Evolutionary conservation across 257 asterid genomes (phyloP), one percentile per base, ranked within the genome.

Genomic region (Anisodus acutangulus): DNA sequence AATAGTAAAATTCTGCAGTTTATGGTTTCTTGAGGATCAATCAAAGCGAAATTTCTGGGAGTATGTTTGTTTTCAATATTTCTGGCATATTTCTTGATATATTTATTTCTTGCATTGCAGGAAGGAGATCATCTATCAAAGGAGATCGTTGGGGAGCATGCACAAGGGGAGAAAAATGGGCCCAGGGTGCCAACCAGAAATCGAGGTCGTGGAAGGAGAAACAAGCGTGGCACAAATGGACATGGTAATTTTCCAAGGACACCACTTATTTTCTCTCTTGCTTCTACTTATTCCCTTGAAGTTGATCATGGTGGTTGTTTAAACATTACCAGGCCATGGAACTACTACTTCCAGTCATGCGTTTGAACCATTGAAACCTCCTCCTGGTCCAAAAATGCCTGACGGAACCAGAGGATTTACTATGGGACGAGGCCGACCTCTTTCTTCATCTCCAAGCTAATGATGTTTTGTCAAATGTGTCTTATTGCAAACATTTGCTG

Each of bases 351-450:
- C 90, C 8, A 63, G 82, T 83, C 98, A 91, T 85, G 88, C 72
- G 19, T 41, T 84, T 57, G 99, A 97, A 82, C 91, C 92, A 51
- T 89, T 97, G 35, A 97, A 95, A 88, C 98, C 97, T 1, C 98
- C 98, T 55, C 98, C 99, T 3, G 99, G 98, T 19, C 99, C 98
- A n/a, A 91, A 81, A 85, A 97, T 97, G 99, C 99, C 99, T 0
- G 99, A 95, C 81, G 99, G 99, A 78, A 93, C 99, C 78, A 90
- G 93, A 88, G 99, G 98, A 80, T 95, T 95, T 83, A 79, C 94
- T 12, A 62, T 93, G 92, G 99, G 99, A 72, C 92, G 99, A 58
- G 99, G 99, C 81, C 91, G 90, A n/a, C 95, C 97, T 72, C 70
- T 88, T 89, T 91, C 86, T 83, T 82, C 85, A 69, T 51, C 47